Evolutionary conservation across 306 rosid species (phyloP).

Genomic region (Casuarina glauca): DNA sequence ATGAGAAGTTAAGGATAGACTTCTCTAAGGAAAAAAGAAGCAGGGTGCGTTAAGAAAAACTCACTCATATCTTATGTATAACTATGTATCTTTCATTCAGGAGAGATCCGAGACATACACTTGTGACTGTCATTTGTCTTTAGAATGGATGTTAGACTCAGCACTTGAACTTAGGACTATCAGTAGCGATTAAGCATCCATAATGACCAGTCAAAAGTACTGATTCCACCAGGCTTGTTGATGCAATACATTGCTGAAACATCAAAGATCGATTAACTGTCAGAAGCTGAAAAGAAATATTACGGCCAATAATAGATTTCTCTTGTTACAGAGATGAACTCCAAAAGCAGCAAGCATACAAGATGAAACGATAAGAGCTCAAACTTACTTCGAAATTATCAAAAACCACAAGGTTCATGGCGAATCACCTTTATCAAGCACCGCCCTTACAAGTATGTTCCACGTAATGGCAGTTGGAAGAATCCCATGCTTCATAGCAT

Average conservation of each 20-base stretch:
- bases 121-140: background rate
- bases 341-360: background rate
- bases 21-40: background rate
- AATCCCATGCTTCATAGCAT: conserved; percentile 70
- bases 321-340: background rate
- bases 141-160: background rate
- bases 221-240: background rate
- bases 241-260: background rate
- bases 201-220: background rate
- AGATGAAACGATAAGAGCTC: background rate
- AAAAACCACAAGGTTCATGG: conserved; percentile 27
- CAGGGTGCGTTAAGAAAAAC: background rate
- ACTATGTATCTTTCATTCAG: background rate
- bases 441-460: conserved; percentile 87
- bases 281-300: background rate
- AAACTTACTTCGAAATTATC: conserved; percentile 12
- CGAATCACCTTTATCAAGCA: conserved; percentile 37
- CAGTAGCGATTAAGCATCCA: background rate
- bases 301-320: background rate
- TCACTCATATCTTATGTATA: background rate
- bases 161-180: background rate
- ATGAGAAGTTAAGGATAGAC: background rate
- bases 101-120: background rate
- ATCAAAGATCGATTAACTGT: background rate
- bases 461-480: conserved; percentile 79